Conservation (phyloP, 805 yeast genomes). For the Danielozyma ontarioensis region DNA sequence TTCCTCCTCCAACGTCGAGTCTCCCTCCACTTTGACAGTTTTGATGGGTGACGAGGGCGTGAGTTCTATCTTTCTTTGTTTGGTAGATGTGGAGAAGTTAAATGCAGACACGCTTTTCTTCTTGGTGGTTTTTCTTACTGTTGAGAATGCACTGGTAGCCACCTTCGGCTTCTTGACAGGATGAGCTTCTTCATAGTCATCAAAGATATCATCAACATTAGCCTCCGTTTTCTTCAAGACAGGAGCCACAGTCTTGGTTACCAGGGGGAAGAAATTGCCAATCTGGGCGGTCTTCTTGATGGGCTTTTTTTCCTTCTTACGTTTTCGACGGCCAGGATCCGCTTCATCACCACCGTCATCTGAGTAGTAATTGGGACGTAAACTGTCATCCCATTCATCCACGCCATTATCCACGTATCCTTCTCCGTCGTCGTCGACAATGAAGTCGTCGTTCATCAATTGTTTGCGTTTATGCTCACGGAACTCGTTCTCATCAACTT, state of each 20-base stretch:
- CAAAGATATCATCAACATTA: slow-evolving; percentile 46
- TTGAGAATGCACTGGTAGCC: slow-evolving; percentile 12
- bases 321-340: slow-evolving; percentile 14
- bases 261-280: slow-evolving; percentile 50
- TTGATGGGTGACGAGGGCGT: slow-evolving; percentile 39
- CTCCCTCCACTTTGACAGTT: slow-evolving; percentile 1
- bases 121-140: slow-evolving; percentile 12
- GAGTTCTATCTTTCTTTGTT: slow-evolving; percentile 17
- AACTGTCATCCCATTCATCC: slow-evolving; percentile 74
- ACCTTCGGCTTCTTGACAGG: slow-evolving; percentile 13
- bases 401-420: slow-evolving; percentile 93
- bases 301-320: slow-evolving; percentile 26
- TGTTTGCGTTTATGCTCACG: slow-evolving; percentile 74
- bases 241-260: slow-evolving; percentile 37
- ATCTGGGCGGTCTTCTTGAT: slow-evolving; percentile 42
- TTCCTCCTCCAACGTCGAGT: slow-evolving; percentile 6
- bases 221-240: slow-evolving; percentile 39
- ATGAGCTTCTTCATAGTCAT: slow-evolving; percentile 16
- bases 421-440: slow-evolving; percentile 88
- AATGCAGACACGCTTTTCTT: slow-evolving; percentile 16
- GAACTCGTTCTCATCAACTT: slow-evolving; percentile 77
- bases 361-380: slow-evolving; percentile 47
- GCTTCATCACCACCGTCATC: slow-evolving; percentile 45
- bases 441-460: slow-evolving; percentile 84
- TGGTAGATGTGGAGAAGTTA: slow-evolving; percentile 21